Percentiles rank a stretch among this genome's conserved stretches.
These are phyloP conservation scores for Neofusicoccum sp. DNA, from an alignment of 2,329 filamentous ascomycete genomes.

Conservation along the genomic window DNA sequence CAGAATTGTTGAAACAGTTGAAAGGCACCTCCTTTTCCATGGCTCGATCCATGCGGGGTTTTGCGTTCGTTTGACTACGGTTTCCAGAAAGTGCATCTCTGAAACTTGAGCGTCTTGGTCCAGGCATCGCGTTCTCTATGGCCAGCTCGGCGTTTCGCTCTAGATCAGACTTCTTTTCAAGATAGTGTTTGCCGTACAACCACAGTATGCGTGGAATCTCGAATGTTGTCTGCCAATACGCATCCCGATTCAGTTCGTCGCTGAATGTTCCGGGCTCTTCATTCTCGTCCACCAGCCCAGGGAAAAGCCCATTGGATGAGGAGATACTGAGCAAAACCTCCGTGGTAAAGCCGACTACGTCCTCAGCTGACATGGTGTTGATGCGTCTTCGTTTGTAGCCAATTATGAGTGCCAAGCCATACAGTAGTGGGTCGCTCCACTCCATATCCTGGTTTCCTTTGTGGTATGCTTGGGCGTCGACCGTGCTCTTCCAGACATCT, in stretches of 20 bases:
- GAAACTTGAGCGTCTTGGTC: no score
- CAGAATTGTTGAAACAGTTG: background rate
- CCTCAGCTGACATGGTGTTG: background rate
- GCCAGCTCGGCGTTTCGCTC: no score
- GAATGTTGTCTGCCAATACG: conserved; percentile 12
- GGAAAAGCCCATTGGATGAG: background rate
- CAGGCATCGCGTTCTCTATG: no score
- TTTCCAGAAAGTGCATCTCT: no score
- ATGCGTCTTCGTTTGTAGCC: background rate
- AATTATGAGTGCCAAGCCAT: background rate
- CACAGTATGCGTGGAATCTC: conserved; percentile 17
- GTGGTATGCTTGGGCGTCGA: background rate
- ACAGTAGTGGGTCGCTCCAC: background rate
- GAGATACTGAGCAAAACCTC: background rate
- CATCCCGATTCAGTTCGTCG: background rate
- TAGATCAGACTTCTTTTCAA: background rate
- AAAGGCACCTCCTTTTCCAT: background rate
- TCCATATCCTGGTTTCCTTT: background rate
- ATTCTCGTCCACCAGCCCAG: background rate
- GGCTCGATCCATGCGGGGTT: no score
- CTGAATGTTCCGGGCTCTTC: background rate
- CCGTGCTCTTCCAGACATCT: background rate
- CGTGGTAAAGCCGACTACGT: background rate
- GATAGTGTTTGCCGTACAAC: background rate
- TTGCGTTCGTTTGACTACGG: no score